Evolutionary conservation across 192 early-diverging fungal species (phyloP), one percentile per base, ranked within the genome.

Genomic region (Rhizophagus clarus): DNA sequence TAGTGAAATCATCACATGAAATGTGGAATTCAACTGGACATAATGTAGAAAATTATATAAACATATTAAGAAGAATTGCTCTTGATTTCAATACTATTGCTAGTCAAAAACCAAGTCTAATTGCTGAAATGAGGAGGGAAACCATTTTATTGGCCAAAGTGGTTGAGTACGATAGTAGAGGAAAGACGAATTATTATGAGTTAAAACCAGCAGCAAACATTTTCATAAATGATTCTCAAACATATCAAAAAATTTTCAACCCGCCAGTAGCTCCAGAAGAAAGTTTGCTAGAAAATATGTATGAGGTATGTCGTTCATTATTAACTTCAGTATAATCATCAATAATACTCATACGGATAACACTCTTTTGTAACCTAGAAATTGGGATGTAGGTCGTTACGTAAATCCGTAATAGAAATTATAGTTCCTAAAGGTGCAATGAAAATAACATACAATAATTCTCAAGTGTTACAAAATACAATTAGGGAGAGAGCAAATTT

Each of bases 401-500:
- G 90, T n/a, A 85, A 76, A 72, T 88, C 90, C 51, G 94, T 93
- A 14, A 82, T 82, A 26, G 91, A 93, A 79, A 82, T 51, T 7
- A 87, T 81, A 28, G 86, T 73, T 6, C 87, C 88, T 15, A 75
- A 79, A n/a, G 94, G 93, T 10, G 82, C 81, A 20, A 73, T 87
- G 11, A 81, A 70, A 28, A 72, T 68, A 10, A 91, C 91, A 6
- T 40, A 40, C 0, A 69, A 77, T 1, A 76, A 84, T 45, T 86
- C 92, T 12, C 77, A 84, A 61, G 80, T 80, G 29, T 74, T 97
- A 37, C 88, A 94, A 72, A 80, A 86, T 40, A 67, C 91, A 26
- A 94, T 97, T 40, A 83, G 86, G 24, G 89, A 94, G 77, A 91
- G 96, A 2, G 93, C 95, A 26, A 90, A 92, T 2, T 85, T 97